Evolutionary conservation across 306 rosid species (phyloP), one percentile per base, ranked within the genome.

Genomic region (Acmispon strigosus): DNA sequence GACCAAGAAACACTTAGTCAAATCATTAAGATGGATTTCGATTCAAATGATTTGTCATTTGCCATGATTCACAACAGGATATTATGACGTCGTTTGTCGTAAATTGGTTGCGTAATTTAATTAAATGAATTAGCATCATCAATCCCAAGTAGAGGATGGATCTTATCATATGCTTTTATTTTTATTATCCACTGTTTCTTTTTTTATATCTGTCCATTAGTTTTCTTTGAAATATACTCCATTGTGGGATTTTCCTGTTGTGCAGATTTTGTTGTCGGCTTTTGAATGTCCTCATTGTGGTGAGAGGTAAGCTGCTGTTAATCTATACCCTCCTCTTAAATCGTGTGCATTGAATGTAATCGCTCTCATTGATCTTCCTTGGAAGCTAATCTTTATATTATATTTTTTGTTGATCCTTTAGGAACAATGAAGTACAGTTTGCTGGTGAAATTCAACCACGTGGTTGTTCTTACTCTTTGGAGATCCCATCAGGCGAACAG

Each of bases 361-460:
- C 61, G 24, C 42, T 32, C 53, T 15, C 15, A 8, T 62, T 76
- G 42, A 42, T 63, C 34, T 61, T 51, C 73, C 14, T 45, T 34
- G 22, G 20, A 29, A 42, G 55, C 54, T 45, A 58, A 53, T 62
- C 43, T 78, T 39, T 66, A 27, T 62, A 15, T 55, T 3, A 32
- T 43, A 39, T 67, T 44, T 67, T 70, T 42, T 74, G 45, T 57
- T 61, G 39, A 48, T 54, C 59, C 2, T 15, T 54, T 73, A 94
- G 97, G 87, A 94, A 90, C 70, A 94, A 91, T 66, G 97, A 94
- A 71, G 97, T 90, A 18, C 98, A 94, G 90, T 94, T 94, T 86
- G 98, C 98, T 5, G 98, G 98, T 7, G 96, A 94, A 79, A 84
- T 94, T 62, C 98, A 90, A 77, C 88, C 85, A 0, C 90, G 94